phyloP scores from a whole-genome alignment of 1,284 basidiomycete species.

The Rugosomyces carneus region DNA sequence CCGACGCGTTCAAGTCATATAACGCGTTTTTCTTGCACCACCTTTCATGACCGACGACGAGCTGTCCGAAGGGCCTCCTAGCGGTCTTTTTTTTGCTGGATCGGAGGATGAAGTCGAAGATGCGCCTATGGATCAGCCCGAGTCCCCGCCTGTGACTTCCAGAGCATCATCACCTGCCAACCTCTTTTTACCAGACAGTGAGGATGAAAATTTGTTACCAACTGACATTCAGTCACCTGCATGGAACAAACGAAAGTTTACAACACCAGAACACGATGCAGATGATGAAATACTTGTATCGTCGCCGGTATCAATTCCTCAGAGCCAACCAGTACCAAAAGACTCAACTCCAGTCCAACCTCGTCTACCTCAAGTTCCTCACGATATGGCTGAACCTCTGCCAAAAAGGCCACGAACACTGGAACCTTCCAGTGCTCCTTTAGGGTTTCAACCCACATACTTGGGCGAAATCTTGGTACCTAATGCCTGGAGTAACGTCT shows the following conservation, averaged over 20 bases:
- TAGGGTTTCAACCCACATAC: conserved; percentile 36
- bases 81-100: conserved; percentile 41
- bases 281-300: conserved; percentile 29
- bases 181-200: conserved; percentile 55
- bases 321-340: conserved; percentile 29
- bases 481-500: conserved; percentile 79
- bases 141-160: conserved; percentile 10
- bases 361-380: neutral
- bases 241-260: conserved; percentile 14
- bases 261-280: conserved; percentile 20
- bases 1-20: conserved; percentile 23
- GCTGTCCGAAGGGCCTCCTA: conserved; percentile 25
- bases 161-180: conserved; percentile 22
- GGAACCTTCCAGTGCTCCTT: conserved; percentile 15
- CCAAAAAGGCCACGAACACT: conserved; percentile 50
- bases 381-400: conserved; percentile 21
- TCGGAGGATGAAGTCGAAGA: conserved; percentile 40
- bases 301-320: conserved; percentile 24
- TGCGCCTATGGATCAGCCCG: conserved; percentile 20
- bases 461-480: conserved; percentile 66
- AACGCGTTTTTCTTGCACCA: conserved; percentile 19
- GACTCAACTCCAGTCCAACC: conserved; percentile 1
- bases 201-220: conserved; percentile 37
- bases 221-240: conserved; percentile 6
- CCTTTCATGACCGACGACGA: conserved; percentile 24